Evolutionary conservation across 2,329 filamentous ascomycete species (phyloP).

Genomic region (Fonsecaea nubica): DNA sequence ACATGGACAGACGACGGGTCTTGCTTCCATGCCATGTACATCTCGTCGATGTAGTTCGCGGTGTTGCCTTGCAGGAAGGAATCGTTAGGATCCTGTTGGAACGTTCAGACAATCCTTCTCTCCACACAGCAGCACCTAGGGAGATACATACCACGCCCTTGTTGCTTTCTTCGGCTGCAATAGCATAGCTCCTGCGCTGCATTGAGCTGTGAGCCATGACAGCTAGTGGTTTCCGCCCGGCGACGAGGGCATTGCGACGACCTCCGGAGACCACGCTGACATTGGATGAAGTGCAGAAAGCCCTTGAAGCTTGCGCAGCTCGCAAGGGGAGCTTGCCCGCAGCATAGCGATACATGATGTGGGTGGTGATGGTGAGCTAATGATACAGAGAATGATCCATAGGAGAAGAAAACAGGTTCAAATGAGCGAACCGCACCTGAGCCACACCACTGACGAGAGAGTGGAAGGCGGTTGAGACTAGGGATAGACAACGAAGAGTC

Average conservation of each 20-base stretch:
- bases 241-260: constrained; percentile 41
- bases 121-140: background rate
- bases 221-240: constrained; percentile 52
- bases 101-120: constrained; percentile 7
- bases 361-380: constrained; percentile 22
- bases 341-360: constrained; percentile 35
- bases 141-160: constrained; percentile 64
- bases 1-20: constrained; percentile 93
- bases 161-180: constrained; percentile 63
- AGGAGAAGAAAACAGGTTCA: constrained; percentile 23
- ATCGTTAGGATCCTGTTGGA: constrained; percentile 77
- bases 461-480: constrained; percentile 12
- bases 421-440: constrained; percentile 22
- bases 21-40: constrained; percentile 97
- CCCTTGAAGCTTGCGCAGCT: constrained; percentile 33
- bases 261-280: constrained; percentile 11
- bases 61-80: constrained; percentile 96
- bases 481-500: constrained; percentile 13
- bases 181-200: constrained; percentile 63
- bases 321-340: constrained; percentile 33
- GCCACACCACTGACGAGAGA: constrained; percentile 25
- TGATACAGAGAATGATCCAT: constrained; percentile 37
- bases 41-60: constrained; percentile 99
- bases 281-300: constrained; percentile 25
- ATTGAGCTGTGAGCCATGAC: constrained; percentile 48